Evolutionary conservation across 2,329 filamentous ascomycete species (phyloP), one percentile per base, ranked within the genome.

Genomic region (Ophiocordyceps robertsii): DNA sequence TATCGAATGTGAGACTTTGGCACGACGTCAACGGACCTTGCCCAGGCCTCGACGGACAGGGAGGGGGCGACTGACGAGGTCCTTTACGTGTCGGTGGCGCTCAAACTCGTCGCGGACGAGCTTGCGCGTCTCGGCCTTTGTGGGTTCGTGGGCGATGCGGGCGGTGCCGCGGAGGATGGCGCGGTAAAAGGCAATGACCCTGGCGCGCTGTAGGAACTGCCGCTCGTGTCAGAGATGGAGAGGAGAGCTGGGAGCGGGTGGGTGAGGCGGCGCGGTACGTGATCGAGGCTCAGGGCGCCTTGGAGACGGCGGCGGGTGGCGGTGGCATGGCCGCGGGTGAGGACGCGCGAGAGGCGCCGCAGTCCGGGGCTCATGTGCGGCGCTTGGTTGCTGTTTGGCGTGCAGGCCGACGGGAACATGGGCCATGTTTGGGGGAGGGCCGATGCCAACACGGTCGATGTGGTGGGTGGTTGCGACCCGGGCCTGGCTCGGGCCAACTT

Each of bases 31-130:
- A 37, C 19, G 31, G 13, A 27, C 7, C 24, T 27, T 6, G 24
- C 9, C 24, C 6, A 27, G 6, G 24, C 24, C 9, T 27, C 24
- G 24, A 27, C 9, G 24, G n/a, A 36, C 10, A 37, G 43, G 11
- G 16, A 10, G 36, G 19, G 10, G n/a, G 12, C 17, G n/a, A 63
- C 71, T 38, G 57, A 78, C 75, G 42, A 73, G 49, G 52, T 81
- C 76, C 1, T 67, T 70, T 38, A 80, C 73, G 42, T 60, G 49
- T 21, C 69, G 68, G 51, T 78, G 71, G 44, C 75, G 67, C 56
- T 78, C 72, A 53, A 81, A 79, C 53, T 82, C 77, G 45, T 71
- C 68, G 17, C 75, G 68, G 31, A 69, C 77, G 56, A 71, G 78
- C 42, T 60, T 62, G 43, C 69, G 63, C 7, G 74, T 76, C 55